Evolutionary conservation across 2,329 filamentous ascomycete genomes (phyloP).

Genomic region (Fusarium sp.): DNA sequence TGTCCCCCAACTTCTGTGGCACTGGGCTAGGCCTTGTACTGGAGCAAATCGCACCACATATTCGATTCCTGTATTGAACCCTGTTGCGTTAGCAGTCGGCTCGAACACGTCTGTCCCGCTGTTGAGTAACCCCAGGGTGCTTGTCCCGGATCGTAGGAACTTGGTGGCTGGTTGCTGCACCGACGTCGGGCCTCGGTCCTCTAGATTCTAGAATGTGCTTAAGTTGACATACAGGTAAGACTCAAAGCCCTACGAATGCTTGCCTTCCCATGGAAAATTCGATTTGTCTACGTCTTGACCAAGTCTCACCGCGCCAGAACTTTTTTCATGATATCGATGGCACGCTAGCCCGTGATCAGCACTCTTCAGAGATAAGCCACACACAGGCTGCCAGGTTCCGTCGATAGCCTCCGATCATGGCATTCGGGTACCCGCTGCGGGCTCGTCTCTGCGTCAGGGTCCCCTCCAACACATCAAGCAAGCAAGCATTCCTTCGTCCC

Average conservation of each 20-base stretch:
- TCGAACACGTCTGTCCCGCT: background rate
- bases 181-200: background rate
- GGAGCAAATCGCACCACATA: background rate
- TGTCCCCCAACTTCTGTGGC: background rate
- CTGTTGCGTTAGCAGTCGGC: background rate
- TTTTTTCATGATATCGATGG: background rate
- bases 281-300: background rate
- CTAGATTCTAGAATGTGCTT: background rate
- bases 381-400: slow-evolving; percentile 19
- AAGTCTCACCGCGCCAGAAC: background rate
- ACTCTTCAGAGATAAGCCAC: slow-evolving; percentile 31
- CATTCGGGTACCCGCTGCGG: slow-evolving; percentile 30
- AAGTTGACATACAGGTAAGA: background rate
- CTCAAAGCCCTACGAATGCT: background rate
- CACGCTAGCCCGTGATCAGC: background rate
- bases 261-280: background rate
- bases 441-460: slow-evolving; percentile 32
- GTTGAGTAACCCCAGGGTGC: background rate
- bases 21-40: background rate
- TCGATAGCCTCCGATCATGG: slow-evolving; percentile 10
- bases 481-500: slow-evolving; percentile 31
- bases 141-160: background rate
- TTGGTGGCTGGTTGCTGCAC: background rate
- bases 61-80: background rate
- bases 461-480: slow-evolving; percentile 26